Evolutionary conservation across 331 rosid species (phyloP), one percentile per base, ranked within the genome.

Genomic region (Cydonia oblonga): DNA sequence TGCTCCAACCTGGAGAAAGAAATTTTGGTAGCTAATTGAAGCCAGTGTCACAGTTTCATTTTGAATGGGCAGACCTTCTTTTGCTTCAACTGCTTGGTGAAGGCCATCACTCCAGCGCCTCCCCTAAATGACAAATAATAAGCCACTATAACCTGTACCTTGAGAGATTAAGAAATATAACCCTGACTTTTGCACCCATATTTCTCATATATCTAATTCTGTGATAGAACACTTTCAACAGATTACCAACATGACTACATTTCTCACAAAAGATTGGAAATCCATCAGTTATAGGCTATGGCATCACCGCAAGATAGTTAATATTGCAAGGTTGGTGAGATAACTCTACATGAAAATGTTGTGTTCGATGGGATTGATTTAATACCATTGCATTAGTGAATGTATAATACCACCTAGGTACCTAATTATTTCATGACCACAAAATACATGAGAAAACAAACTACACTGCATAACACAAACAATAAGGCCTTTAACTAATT

Each of bases 61-160:
- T 84, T 93, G 98, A 77, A 91, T 88, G 28, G 98, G 97, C 67
- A 93, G 68, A 76, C 90, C 88, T 89, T 93, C 98, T 87, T 93
- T 93, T 70, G 98, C 98, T 90, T 93, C 98, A 68, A 93, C 97
- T 42, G 98, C 98, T 85, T 93, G 98, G 85, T 89, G 98, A 81
- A 93, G 97, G 74, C 98, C 97, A 68, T 93, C 98, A 84, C 98
- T 93, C 98, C 98, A 93, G 81, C 97, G 83, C 87, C 98, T 87
- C 74, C 97, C 98, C 98, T 93, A 80, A 61, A 88, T 26, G 66
- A 74, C 66, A 71, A 64, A 78, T 66, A 49, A 64, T n/a, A 69
- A 66, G 42, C 30, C 71, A 83, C 44, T 23, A 18, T 60, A 61
- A 71, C 58, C 70, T 69, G 51, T 65, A 57, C 66, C 68, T 14